Base-by-base conservation (phyloP, 2,329 filamentous ascomycete genomes). In the Fusarium metavorans region DNA sequence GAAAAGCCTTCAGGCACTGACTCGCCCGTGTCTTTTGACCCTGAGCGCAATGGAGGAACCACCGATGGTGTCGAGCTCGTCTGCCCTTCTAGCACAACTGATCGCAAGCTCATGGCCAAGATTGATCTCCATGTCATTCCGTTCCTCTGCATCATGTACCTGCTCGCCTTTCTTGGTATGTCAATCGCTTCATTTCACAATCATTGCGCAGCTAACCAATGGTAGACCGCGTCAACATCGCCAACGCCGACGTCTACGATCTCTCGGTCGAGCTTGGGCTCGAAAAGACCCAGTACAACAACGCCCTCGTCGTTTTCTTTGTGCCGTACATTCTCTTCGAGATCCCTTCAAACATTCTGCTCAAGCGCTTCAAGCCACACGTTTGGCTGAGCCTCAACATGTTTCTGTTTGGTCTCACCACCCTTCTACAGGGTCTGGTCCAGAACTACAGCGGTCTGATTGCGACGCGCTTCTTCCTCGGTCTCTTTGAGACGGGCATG, bases 381-480 rank as follows among this genome's bases (percentile, higher is more conserved):
- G 84, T 93, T 57, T 95, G 92, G 94, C 87, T 97, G 27, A 91
- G 92, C 5, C 80, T 90, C 62, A 97, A 95, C 85, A 97, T 97
- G 93, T 93, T 96, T 74, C 84, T 90, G 67, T 98, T 97, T 76
- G 94, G 94, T 11, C 85, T 97, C 25, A 89, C 92, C 52, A 94
- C 93, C 23, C 86, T 94, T 41, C 88, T 91, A 76, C 94, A 97
- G 83, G 95, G 95, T 1, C 83, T 97, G 8, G 93, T 95, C 4
- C 85, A 90, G 69, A 97, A 90, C 79, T 98, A 95, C 83, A 85
- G 87, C 45, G 94, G 95, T 1, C 85, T 98, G 18, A 87, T 98
- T 59, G 88, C 91, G 0, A 95, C 94, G 4, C 90, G 94, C 37
- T 98, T 98, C 86, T 96, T 98, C 82, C 88, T 98, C 1, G 95